Evolutionary conservation across 2,329 filamentous ascomycete genomes (phyloP).

Genomic region (Neophaeococcomyces mojaviensis): DNA sequence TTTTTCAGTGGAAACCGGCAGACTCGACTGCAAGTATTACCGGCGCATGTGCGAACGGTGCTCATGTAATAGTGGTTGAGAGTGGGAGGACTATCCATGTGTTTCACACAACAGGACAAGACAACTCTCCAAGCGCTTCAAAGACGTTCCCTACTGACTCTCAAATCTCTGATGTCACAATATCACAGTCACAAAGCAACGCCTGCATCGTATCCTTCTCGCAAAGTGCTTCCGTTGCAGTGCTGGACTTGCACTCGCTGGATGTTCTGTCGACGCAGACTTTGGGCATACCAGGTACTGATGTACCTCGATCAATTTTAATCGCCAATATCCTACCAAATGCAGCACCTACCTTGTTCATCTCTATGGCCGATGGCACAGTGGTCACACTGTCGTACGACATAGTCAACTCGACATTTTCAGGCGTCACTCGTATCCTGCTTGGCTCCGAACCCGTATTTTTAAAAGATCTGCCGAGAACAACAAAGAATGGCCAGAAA

Average conservation of each 20-base stretch:
- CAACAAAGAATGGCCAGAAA: conserved; percentile 37
- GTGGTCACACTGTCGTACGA: conserved; percentile 77
- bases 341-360: conserved; percentile 68
- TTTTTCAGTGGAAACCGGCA: conserved; percentile 40
- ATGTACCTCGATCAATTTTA: conserved; percentile 73
- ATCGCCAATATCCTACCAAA: conserved; percentile 65
- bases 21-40: conserved; percentile 53
- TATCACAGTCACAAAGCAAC: conserved; percentile 55
- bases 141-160: conserved; percentile 59
- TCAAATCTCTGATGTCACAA: conserved; percentile 78
- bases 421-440: conserved; percentile 69
- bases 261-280: conserved; percentile 58
- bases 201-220: conserved; percentile 82
- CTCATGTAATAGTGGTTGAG: conserved; percentile 64
- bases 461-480: conserved; percentile 67
- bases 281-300: conserved; percentile 59
- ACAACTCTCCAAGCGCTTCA: conserved; percentile 51
- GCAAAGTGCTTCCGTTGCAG: conserved; percentile 68
- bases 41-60: conserved; percentile 65
- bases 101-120: conserved; percentile 48
- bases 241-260: conserved; percentile 63
- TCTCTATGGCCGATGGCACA: conserved; percentile 87
- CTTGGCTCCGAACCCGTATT: conserved; percentile 78
- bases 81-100: conserved; percentile 67
- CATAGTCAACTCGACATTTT: conserved; percentile 53